Percentiles rank a stretch among this genome's conserved stretches.
phyloP scores from a whole-genome alignment of 179 eudicot genomes.

The Amaranthus tricolor region DNA sequence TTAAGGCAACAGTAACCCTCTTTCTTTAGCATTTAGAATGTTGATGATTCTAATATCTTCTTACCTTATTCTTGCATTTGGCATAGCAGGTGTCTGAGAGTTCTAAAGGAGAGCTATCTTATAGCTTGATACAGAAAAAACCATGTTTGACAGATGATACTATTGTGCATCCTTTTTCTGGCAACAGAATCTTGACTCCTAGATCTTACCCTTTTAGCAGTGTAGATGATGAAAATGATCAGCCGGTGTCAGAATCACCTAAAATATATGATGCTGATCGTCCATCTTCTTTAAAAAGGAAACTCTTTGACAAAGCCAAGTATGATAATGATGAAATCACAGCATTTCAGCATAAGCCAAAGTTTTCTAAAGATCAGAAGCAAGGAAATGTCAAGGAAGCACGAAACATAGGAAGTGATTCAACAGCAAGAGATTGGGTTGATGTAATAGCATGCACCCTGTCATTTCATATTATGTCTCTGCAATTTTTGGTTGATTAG shows the following conservation, averaged over 20 bases:
- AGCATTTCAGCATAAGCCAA: conserved; percentile 31
- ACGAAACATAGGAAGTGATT: conserved; percentile 27
- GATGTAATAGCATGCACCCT: conserved; percentile 49
- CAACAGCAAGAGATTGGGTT: conserved; percentile 34
- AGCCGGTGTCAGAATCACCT: conserved; percentile 9
- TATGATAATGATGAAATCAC: conserved; percentile 31
- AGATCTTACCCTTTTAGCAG: conserved; percentile 25
- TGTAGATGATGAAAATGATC: conserved; percentile 20
- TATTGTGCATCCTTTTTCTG: conserved; percentile 18
- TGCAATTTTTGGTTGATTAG: conserved; percentile 5
- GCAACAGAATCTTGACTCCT: conserved; percentile 28
- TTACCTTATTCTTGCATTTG: conserved; percentile 25
- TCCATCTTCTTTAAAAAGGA: conserved; percentile 48
- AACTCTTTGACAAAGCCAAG: conserved; percentile 29
- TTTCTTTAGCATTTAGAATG: neutral
- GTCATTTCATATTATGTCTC: conserved; percentile 7
- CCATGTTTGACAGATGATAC: conserved; percentile 18
- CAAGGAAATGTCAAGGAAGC: conserved; percentile 23
- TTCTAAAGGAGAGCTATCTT: conserved; percentile 25
- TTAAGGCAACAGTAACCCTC: neutral
- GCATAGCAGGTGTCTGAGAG: conserved; percentile 33
- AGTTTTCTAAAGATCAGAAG: conserved; percentile 36
- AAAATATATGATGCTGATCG: conserved; percentile 24
- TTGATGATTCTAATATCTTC: neutral
- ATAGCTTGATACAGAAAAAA: conserved; percentile 28